phyloP scores from a whole-genome alignment of 768 basidiomycete species.

The Tremella yokohamensis region DNA sequence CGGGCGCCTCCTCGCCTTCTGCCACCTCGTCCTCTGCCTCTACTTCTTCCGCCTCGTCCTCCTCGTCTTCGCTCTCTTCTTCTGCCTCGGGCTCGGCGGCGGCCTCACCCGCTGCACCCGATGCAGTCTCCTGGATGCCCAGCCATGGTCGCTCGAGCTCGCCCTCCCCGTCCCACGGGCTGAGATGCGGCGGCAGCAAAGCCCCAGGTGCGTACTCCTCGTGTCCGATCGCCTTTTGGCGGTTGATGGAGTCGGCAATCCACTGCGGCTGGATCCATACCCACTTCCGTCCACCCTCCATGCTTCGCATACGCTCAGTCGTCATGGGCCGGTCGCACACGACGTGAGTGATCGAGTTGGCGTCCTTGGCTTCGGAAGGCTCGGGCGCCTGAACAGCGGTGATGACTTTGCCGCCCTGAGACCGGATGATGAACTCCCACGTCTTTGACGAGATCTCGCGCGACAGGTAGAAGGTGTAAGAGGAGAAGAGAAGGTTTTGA shows the following conservation, averaged over 20 bases:
- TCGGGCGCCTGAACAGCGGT: conserved; percentile 60
- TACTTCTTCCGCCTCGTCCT: conserved; percentile 50
- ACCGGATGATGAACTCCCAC: conserved; percentile 89
- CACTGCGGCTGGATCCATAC: conserved; percentile 96
- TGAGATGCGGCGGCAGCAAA: conserved; percentile 86
- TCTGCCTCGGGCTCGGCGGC: conserved; percentile 52
- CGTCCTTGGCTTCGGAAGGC: conserved; percentile 56
- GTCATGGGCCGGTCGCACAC: conserved; percentile 81
- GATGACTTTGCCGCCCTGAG: conserved; percentile 86
- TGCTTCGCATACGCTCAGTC: conserved; percentile 55
- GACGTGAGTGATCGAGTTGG: conserved; percentile 87
- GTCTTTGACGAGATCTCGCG: conserved; percentile 85
- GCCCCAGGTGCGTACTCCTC: conserved; percentile 81
- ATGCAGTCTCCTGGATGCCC: conserved; percentile 16
- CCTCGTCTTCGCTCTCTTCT: conserved; percentile 60
- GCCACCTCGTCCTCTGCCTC: conserved; percentile 48
- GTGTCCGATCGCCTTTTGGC: conserved; percentile 74
- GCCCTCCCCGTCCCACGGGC: conserved; percentile 81
- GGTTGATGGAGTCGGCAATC: conserved; percentile 94
- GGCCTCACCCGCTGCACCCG: conserved; percentile 5
- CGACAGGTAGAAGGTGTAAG: conserved; percentile 88
- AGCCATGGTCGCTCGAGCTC: conserved; percentile 50
- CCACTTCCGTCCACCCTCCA: conserved; percentile 63
- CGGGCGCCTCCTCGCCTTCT: conserved; percentile 26
- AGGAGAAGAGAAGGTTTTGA: conserved; percentile 63